Evolutionary conservation across 148 eudicot genomes (phyloP), one percentile per base, ranked within the genome.

Genomic region (Salicornia ramosissima): DNA sequence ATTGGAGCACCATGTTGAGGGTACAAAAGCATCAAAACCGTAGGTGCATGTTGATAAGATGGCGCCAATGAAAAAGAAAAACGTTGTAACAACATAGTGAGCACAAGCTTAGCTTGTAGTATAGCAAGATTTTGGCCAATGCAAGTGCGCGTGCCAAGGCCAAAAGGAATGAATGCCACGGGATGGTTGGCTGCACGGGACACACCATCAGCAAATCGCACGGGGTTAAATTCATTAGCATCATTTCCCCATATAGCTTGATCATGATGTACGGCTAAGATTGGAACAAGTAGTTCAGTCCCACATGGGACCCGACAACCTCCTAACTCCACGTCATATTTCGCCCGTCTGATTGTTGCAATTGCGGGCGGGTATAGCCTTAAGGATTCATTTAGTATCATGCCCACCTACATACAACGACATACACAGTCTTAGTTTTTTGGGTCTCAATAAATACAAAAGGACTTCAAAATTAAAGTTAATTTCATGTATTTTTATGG

Each of bases 1-100:
- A 93, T 67, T 8, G 96, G 98, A 0, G 98, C 98, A 0, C 98
- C 98, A 14, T 90, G 80, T 72, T 93, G 98, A 4, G 98, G 96
- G 75, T 90, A 81, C 0, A 93, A 85, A 30, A 93, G 87, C 94
- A 90, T 88, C 53, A 88, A 43, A 4, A 93, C 90, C 43, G 96
- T 84, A 19, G 98, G 98, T 1, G 98, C 90, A 30, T 93, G 98
- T 58, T 88, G 86, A 78, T 93, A 93, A 2, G 79, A 79, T 1
- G 98, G 87, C 50, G 94, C 78, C 64, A 90, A 69, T 18, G 64
- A 73, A 22, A 90, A 90, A 26, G 87, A 79, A 79, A 83, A 90
- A 9, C 96, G 86, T 52, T 86, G 96, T 0, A 93, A 67, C 36
- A 90, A 70, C 39, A 85, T 86, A 0, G 96, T 70, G 6, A 90